phyloP scores from a whole-genome alignment of 2,329 filamentous ascomycete species.

The Hypoxylon sp. region DNA sequence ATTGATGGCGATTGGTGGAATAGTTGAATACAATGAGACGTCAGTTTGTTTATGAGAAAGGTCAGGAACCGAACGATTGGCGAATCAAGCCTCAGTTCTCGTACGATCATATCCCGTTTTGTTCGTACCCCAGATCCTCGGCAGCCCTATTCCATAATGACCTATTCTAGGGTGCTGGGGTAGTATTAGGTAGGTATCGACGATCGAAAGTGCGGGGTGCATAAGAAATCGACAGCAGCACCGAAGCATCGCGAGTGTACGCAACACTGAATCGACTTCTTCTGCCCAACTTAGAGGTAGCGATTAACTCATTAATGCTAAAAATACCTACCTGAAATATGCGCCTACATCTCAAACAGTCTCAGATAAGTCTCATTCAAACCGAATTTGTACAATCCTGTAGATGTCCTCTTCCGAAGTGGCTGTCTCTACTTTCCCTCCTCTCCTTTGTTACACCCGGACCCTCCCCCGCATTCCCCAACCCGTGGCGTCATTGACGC shows the following conservation, averaged over 20 bases:
- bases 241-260: not conserved
- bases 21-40: not conserved
- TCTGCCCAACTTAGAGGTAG: not conserved
- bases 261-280: not conserved
- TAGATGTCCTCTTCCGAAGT: not conserved
- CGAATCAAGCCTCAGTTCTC: slow-evolving; percentile 22
- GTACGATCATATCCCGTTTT: slow-evolving; percentile 12
- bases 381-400: not conserved
- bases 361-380: not conserved
- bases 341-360: not conserved
- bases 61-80: slow-evolving; percentile 8
- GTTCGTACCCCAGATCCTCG: slow-evolving; percentile 20
- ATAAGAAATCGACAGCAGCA: slow-evolving; percentile 13
- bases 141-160: slow-evolving; percentile 14
- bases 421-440: not conserved
- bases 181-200: slow-evolving; percentile 6
- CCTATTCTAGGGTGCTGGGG: slow-evolving; percentile 14
- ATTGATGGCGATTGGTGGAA: slow-evolving; percentile 19
- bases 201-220: slow-evolving; percentile 36
- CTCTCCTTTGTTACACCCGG: slow-evolving; percentile 7
- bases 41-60: slow-evolving; percentile 15
- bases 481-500: slow-evolving; percentile 29
- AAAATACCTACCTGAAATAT: too few relatives aligned
- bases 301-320: not conserved
- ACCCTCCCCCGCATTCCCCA: slow-evolving; percentile 36